Percentiles rank a stretch among this genome's conserved stretches.
Conservation (phyloP, 345 rosid genomes). For the Pistacia integerrima region DNA sequence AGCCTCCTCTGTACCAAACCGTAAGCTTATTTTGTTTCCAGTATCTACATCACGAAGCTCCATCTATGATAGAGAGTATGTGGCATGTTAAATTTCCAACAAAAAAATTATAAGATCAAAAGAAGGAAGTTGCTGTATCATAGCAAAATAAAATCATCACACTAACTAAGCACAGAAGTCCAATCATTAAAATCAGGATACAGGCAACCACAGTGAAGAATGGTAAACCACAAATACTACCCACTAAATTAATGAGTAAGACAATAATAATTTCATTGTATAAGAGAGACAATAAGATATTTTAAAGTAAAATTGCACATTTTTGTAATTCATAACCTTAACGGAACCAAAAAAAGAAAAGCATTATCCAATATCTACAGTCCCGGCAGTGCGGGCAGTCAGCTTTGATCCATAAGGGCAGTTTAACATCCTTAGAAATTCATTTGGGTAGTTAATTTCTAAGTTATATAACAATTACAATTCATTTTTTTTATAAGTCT, state of each 20-base stretch:
- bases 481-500: too few relatives aligned
- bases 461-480: not conserved
- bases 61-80: conserved; percentile 39
- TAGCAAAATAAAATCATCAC: not conserved
- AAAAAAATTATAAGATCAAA: not conserved
- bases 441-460: not conserved
- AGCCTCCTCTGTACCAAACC: conserved; percentile 86
- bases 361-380: not conserved
- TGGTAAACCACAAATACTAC: not conserved
- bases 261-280: not conserved
- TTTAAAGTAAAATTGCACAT: not conserved
- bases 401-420: not conserved
- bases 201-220: not conserved
- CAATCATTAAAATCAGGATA: not conserved
- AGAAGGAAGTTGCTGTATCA: not conserved
- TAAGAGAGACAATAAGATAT: not conserved
- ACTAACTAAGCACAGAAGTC: not conserved
- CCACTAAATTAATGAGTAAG: not conserved
- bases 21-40: conserved; percentile 78
- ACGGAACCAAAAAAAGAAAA: not conserved
- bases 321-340: not conserved
- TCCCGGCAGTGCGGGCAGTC: not conserved
- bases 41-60: conserved; percentile 94
- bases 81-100: not conserved
- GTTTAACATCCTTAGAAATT: not conserved